These are phyloP conservation scores for Hyphopichia buzzinii DNA, from an alignment of 1,139 yeast genomes.

Conservation along the genomic window DNA sequence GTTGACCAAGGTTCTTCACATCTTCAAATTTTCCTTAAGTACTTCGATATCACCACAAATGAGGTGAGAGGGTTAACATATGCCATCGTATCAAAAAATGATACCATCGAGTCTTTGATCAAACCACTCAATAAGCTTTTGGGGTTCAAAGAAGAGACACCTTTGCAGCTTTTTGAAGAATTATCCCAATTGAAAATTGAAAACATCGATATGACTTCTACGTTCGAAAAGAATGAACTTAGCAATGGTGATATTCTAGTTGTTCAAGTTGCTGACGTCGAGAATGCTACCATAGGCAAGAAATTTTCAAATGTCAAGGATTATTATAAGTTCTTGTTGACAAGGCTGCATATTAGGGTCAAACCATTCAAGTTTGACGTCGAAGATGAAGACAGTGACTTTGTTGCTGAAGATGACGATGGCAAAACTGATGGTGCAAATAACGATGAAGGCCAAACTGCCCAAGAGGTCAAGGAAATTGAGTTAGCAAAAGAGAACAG, in stretches of 20 bases:
- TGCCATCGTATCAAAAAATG: slow-evolving; percentile 52
- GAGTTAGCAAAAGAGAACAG: slow-evolving; percentile 16
- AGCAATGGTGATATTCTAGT: slow-evolving; percentile 78
- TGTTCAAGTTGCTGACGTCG: slow-evolving; percentile 40
- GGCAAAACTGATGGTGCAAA: slow-evolving; percentile 11
- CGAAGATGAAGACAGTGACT: slow-evolving; percentile 51
- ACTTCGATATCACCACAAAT: slow-evolving; percentile 60
- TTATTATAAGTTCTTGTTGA: slow-evolving; percentile 62
- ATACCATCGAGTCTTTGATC: slow-evolving; percentile 42
- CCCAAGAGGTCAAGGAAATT: slow-evolving; percentile 12
- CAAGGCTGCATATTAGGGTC: slow-evolving; percentile 62
- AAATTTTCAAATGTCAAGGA: slow-evolving; percentile 38
- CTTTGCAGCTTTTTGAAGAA: slow-evolving; percentile 63
- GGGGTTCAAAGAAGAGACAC: slow-evolving; percentile 39
- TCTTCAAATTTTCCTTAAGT: slow-evolving; percentile 62
- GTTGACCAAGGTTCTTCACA: slow-evolving; percentile 32
- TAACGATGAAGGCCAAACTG: slow-evolving; percentile 10
- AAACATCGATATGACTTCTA: slow-evolving; percentile 35
- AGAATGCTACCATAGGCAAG: slow-evolving; percentile 16
- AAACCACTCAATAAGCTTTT: slow-evolving; percentile 44
- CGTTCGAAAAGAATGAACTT: slow-evolving; percentile 65
- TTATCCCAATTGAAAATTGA: slow-evolving; percentile 64
- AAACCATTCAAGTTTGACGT: slow-evolving; percentile 45
- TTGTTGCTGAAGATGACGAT: slow-evolving; percentile 25
- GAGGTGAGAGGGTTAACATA: slow-evolving; percentile 63